Evolutionary conservation across 805 yeast genomes (phyloP), one percentile per base, ranked within the genome.

Genomic region (Spathaspora arborariae): DNA sequence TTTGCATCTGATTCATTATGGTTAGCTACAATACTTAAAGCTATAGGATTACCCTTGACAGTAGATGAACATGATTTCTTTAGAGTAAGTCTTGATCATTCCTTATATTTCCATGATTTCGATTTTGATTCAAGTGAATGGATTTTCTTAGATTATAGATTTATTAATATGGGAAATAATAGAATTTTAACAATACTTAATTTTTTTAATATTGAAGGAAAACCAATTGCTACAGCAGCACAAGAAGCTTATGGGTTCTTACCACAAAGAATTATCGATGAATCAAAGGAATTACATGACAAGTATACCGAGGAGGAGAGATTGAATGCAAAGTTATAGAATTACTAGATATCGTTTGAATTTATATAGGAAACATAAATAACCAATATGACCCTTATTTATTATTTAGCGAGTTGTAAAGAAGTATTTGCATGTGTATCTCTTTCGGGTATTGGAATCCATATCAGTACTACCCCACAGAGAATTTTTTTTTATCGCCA

Each of bases 11-110:
- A 70, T 49, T 56, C 65, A 22, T 48, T 68, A 22, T 69, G 55
- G 51, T 53, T 70, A 42, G 62, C 65, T 16, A 50, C 64, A 3
- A 48, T 67, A 24, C 26, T 56, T 26, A 53, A 65, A 15, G 60
- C 62, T 0, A 47, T 68, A 19, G 68, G 68, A 7, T 30, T 50
- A 20, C 51, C 58, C 3, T 22, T 58, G 11, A 27, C 33, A 13
- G 44, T 46, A 22, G 49, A 48, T 11, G 46, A 51, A 24, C 45
- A 47, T n/a, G 39, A 56, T 18, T 68, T 63, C 47, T 70, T 70
- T 55, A 55, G 74, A 35, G 73, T 67, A 2, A 62, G 69, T 35
- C 58, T 70, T 43, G 75, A 70, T 50, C 75, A 70, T 48, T 42
- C 66, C 3, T 56, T 70, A 6, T 64, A 52, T 48, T 62, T 61